Conservation (phyloP, 495 filamentous ascomycete genomes). For the Glarea lozoyensis region DNA sequence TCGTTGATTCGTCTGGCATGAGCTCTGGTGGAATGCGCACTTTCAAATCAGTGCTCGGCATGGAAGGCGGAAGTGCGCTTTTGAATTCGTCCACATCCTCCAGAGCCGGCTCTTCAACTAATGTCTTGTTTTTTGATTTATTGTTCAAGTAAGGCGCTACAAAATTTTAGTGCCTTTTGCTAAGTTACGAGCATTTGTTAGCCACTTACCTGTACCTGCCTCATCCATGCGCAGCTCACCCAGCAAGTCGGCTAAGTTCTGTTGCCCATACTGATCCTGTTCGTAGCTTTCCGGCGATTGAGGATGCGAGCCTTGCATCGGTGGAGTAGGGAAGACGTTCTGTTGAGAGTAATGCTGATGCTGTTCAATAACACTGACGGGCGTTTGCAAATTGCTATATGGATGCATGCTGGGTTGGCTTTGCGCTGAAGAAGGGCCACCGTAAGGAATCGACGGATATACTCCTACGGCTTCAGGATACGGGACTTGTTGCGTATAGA, state of each 20-base stretch:
- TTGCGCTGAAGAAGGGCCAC: constrained; percentile 28
- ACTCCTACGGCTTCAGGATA: constrained; percentile 22
- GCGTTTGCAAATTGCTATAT: constrained; percentile 36
- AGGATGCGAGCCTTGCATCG: constrained; percentile 29
- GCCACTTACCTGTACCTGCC: constrained; percentile 68
- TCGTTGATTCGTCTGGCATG: constrained; percentile 83
- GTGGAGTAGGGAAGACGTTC: constrained; percentile 43
- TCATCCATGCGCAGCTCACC: constrained; percentile 85
- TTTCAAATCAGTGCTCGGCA: constrained; percentile 57
- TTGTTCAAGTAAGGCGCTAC: constrained; percentile 82
- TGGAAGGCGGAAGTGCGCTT: constrained; percentile 52
- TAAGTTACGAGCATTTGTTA: neutral
- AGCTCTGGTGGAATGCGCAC: constrained; percentile 88
- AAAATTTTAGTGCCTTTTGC: constrained; percentile 7
- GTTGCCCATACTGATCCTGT: constrained; percentile 57
- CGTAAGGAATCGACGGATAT: constrained; percentile 37
- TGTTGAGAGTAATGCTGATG: constrained; percentile 28
- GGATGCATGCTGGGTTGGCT: constrained; percentile 36
- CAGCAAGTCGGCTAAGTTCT: constrained; percentile 69
- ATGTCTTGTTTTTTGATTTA: constrained; percentile 47
- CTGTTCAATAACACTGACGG: constrained; percentile 40
- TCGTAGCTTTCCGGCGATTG: constrained; percentile 42
- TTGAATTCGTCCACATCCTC: constrained; percentile 66
- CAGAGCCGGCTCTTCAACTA: constrained; percentile 66
- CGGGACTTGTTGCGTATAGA: constrained; percentile 20